These are phyloP conservation scores for Corylus heterophylla DNA, from an alignment of 306 rosid genomes.

Conservation along the genomic window DNA sequence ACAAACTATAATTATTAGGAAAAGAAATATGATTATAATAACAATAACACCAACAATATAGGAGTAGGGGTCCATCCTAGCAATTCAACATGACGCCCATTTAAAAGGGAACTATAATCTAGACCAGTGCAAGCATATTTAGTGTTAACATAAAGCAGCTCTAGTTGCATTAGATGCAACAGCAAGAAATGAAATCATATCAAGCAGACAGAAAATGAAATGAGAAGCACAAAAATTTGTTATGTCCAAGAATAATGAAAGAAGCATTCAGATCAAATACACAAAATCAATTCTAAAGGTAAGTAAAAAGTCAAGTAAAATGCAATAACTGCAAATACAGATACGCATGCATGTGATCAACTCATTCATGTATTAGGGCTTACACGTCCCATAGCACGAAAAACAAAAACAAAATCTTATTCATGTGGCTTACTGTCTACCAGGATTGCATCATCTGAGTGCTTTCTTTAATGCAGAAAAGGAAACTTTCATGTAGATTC, in stretches of 20 bases:
- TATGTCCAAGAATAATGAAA: neutral
- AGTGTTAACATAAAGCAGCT: neutral
- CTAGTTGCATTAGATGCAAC: neutral
- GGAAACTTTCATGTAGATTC: neutral
- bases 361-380: neutral
- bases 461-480: neutral
- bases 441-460: neutral
- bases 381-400: neutral
- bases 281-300: neutral
- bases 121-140: conserved; percentile 5
- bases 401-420: neutral
- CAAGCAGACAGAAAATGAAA: neutral
- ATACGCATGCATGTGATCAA: neutral
- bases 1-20: neutral
- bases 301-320: neutral
- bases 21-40: neutral
- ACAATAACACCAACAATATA: conserved; percentile 18
- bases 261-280: neutral
- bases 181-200: neutral
- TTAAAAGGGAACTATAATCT: conserved; percentile 6
- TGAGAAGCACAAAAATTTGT: neutral
- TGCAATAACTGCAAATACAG: neutral
- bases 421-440: neutral
- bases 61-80: neutral
- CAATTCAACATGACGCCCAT: conserved; percentile 5